A percentile compares a stretch with the other conserved stretches of the same genome.
phyloP scores from a whole-genome alignment of 805 yeast species.

The Kluyveromyces lactis region DNA sequence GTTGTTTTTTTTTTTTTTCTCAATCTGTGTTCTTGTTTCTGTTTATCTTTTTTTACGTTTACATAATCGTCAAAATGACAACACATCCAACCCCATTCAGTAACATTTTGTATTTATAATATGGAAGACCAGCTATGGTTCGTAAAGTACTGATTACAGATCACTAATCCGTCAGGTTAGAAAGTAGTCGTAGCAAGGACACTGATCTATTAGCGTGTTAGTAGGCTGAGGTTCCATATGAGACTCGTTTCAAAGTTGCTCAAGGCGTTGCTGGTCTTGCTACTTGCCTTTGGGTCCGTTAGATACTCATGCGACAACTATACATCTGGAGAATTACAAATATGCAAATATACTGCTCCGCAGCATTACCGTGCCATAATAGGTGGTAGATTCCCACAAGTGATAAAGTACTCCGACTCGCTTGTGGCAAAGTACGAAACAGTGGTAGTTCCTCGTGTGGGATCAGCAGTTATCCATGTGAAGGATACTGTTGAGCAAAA shows the following conservation, averaged over 20 bases:
- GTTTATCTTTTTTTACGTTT: too few species aligned
- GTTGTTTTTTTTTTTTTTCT: too few species aligned
- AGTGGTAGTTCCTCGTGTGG: neutral
- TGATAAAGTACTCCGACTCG: neutral
- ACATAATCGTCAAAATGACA: too few species aligned
- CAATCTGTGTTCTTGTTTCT: too few species aligned
- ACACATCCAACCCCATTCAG: too few species aligned
- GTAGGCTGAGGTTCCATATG: neutral
- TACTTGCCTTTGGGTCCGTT: neutral
- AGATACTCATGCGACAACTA: slow-evolving; percentile 1
- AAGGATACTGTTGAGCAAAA: neutral
- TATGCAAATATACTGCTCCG: slow-evolving; percentile 1
- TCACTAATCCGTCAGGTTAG: too few species aligned
- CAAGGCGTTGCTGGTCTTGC: slow-evolving; percentile 1
- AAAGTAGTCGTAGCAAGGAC: too few species aligned
- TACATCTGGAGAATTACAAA: neutral
- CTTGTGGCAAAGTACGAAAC: neutral
- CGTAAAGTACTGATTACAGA: too few species aligned
- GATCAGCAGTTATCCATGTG: neutral
- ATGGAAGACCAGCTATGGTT: too few species aligned
- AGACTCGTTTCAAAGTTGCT: neutral
- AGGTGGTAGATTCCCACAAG: neutral
- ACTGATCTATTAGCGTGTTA: too few species aligned
- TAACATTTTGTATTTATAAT: too few species aligned
- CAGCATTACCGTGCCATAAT: neutral